These are phyloP conservation scores for Saitozyma sp. DNA, from an alignment of 768 basidiomycete species.

Conservation along the genomic window DNA sequence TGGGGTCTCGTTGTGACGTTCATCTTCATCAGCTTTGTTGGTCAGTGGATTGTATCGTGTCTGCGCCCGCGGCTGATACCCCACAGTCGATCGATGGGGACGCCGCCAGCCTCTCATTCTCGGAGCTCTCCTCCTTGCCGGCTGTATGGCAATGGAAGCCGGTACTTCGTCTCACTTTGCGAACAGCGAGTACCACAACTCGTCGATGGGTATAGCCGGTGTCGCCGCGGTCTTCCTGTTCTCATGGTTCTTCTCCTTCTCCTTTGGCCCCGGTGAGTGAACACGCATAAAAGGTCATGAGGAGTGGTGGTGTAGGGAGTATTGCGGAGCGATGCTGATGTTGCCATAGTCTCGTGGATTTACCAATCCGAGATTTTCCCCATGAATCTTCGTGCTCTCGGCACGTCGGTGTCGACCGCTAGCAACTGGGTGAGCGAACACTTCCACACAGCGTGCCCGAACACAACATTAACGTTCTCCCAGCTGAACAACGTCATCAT, in stretches of 20 bases:
- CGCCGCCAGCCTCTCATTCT: constrained; percentile 65
- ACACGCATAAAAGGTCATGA: no score
- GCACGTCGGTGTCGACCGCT: constrained; percentile 65
- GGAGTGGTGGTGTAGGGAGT: no score
- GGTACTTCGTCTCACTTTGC: constrained; percentile 10
- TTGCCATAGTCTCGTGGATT: constrained; percentile 67
- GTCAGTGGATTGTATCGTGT: no score
- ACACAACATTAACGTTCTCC: no score
- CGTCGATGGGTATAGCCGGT: constrained; percentile 57
- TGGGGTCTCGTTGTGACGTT: constrained; percentile 53
- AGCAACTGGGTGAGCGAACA: no score
- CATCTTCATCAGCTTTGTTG: constrained; percentile 62
- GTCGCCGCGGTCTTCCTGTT: constrained; percentile 64
- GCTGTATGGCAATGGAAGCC: constrained; percentile 27
- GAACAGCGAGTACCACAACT: constrained; percentile 35
- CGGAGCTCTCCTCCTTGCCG: constrained; percentile 60
- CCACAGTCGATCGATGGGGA: constrained; percentile 63
- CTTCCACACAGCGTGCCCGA: no score
- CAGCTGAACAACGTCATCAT: constrained; percentile 54
- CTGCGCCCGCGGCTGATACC: no score
- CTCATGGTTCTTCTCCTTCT: constrained; percentile 27
- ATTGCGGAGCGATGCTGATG: no score
- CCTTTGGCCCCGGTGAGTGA: constrained; percentile 48
- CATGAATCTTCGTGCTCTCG: constrained; percentile 62
- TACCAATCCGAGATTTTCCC: constrained; percentile 67